Conservation (phyloP, 768 basidiomycete species). For the Hirschioporus abietinus region DNA sequence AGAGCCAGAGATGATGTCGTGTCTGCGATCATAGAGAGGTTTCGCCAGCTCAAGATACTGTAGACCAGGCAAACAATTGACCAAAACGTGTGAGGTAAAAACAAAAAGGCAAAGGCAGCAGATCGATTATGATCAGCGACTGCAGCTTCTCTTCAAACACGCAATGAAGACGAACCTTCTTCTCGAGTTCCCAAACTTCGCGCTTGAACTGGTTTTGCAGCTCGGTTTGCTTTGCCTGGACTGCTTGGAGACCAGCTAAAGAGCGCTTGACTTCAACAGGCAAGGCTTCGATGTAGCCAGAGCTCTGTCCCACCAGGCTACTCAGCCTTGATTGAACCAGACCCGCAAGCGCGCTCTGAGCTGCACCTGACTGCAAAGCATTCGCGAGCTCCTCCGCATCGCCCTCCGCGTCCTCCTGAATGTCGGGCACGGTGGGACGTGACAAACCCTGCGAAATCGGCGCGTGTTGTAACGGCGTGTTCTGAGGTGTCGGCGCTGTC, state of each 20-base stretch:
- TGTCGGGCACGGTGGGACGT: slow-evolving; percentile 84
- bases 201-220: slow-evolving; percentile 92
- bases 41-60: slow-evolving; percentile 73
- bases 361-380: slow-evolving; percentile 30
- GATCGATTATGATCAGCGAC: slow-evolving; percentile 11
- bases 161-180: slow-evolving; percentile 59
- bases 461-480: slow-evolving; percentile 81
- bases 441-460: slow-evolving; percentile 78
- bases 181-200: slow-evolving; percentile 92
- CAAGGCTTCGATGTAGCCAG: slow-evolving; percentile 90
- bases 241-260: slow-evolving; percentile 88
- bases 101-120: slow-evolving; percentile 1
- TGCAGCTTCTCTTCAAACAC: slow-evolving; percentile 10
- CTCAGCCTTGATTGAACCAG: slow-evolving; percentile 88
- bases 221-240: slow-evolving; percentile 87
- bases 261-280: slow-evolving; percentile 76
- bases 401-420: slow-evolving; percentile 75
- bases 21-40: slow-evolving; percentile 84
- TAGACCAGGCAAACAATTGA: background rate
- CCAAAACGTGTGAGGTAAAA: background rate
- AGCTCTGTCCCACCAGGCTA: slow-evolving; percentile 82
- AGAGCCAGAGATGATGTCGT: slow-evolving; percentile 76
- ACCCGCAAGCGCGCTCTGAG: slow-evolving; percentile 67
- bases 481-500: slow-evolving; percentile 91
- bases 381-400: slow-evolving; percentile 40